Evolutionary conservation across 129 eudicot genomes (phyloP), one percentile per base, ranked within the genome.

Genomic region (Escallonia herrerae): DNA sequence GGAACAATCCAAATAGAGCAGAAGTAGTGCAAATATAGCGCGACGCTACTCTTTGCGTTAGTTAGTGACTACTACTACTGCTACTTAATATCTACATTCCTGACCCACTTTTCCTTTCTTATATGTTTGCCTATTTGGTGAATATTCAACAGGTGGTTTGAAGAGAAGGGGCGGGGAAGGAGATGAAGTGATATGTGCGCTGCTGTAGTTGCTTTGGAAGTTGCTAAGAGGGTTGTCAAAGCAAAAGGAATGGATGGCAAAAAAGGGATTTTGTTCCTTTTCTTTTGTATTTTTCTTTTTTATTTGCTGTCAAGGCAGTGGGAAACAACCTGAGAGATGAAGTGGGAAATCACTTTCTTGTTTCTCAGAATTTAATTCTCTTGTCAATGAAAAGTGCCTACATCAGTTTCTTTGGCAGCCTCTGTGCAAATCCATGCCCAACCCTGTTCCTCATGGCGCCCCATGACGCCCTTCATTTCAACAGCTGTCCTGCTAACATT

Each of bases 121-220:
- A 22, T 22, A 22, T 22, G 33, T 22, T 22, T 22, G 1, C 33
- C 33, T 22, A 22, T 22, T 22, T 22, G 33, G 33, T 22, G 33
- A 22, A 22, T 22, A 60, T 58, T 9, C 3, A n/a, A 45, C 84
- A 86, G 90, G 77, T 86, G 90, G 95, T 63, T 63, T 77, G 89
- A 77, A 72, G 79, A 69, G 67, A 74, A 75, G 62, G 65, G 52
- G 45, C 65, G 66, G 74, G 76, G 60, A 55, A 74, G 63, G 67
- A 58, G 48, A 66, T 71, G 77, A 77, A 46, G 50, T 15, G 46
- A 14, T 53, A 22, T 57, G 55, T 52, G 48, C 63, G 69, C 43
- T 42, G 53, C 9, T 50, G 50, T 7, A 55, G 69, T 37, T 64
- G 59, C 47, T 47, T n/a, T 71, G 62, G 60, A 71, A 66, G 66